Conservation (phyloP, 805 yeast genomes). For the Candida maris region DNA sequence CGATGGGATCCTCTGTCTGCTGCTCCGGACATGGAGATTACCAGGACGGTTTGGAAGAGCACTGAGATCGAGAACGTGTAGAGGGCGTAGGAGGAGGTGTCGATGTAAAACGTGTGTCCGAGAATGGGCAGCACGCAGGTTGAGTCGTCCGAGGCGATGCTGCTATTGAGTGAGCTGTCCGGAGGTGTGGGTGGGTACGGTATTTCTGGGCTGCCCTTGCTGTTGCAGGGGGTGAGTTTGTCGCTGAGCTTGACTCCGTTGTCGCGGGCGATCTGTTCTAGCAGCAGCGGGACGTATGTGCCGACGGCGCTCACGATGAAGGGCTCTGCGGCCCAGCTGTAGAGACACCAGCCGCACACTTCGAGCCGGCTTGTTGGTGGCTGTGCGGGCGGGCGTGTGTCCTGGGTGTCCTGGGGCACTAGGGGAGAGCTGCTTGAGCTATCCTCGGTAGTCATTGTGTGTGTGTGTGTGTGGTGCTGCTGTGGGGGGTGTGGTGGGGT, state of each 20-base stretch:
- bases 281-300: conserved; percentile 67
- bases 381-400: conserved; percentile 11
- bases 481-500: too few species aligned
- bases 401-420: neutral
- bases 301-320: conserved; percentile 77
- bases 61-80: conserved; percentile 74
- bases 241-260: conserved; percentile 65
- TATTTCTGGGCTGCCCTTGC: conserved; percentile 24
- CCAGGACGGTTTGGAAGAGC: conserved; percentile 64
- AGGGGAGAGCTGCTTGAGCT: conserved; percentile 1
- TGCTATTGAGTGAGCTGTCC: conserved; percentile 9
- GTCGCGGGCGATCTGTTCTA: conserved; percentile 69
- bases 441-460: too few species aligned
- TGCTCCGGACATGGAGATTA: conserved; percentile 69
- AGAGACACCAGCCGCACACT: conserved; percentile 65
- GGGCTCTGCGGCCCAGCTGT: conserved; percentile 76
- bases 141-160: conserved; percentile 10
- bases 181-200: conserved; percentile 34
- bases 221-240: conserved; percentile 51
- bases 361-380: conserved; percentile 37
- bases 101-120: conserved; percentile 42
- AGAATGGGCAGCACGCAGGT: conserved; percentile 34
- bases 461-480: too few species aligned
- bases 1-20: conserved; percentile 62
- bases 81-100: conserved; percentile 69